phyloP scores from a whole-genome alignment of 1,284 basidiomycete species.

The Inonotus obliquus region DNA sequence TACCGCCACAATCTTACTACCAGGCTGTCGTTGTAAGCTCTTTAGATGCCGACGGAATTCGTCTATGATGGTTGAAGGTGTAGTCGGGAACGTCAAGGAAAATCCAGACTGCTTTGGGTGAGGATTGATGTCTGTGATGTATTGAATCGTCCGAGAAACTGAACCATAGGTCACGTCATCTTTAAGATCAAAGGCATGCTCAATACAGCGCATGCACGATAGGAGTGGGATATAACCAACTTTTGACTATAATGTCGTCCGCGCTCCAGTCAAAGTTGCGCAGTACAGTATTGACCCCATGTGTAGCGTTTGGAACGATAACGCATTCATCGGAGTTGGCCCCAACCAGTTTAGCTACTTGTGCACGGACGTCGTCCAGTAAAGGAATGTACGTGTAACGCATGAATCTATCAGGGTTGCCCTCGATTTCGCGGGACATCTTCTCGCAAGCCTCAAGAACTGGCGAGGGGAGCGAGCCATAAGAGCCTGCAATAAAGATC shows the following conservation, averaged over 20 bases:
- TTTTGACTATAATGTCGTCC: conserved; percentile 45
- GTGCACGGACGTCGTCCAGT: conserved; percentile 40
- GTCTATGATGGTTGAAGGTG: conserved; percentile 53
- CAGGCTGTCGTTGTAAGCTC: conserved; percentile 26
- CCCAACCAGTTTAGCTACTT: conserved; percentile 56
- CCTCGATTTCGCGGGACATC: conserved; percentile 47
- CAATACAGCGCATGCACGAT: neutral
- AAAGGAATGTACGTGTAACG: conserved; percentile 38
- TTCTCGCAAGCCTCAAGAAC: conserved; percentile 49
- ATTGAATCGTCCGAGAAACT: conserved; percentile 51
- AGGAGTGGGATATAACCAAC: conserved; percentile 29
- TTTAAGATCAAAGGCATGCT: conserved; percentile 25
- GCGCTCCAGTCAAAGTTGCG: conserved; percentile 54
- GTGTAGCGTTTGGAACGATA: conserved; percentile 60
- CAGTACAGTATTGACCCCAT: conserved; percentile 64
- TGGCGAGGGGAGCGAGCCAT: conserved; percentile 60
- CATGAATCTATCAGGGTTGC: conserved; percentile 61
- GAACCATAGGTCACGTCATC: conserved; percentile 68
- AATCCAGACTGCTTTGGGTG: conserved; percentile 50
- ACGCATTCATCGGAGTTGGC: conserved; percentile 61
- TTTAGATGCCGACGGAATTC: conserved; percentile 44
- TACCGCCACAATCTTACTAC: conserved; percentile 59
- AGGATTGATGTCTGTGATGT: conserved; percentile 54
- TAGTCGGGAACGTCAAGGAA: conserved; percentile 57
- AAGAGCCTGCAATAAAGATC: conserved; percentile 45